Evolutionary conservation across 805 yeast species (phyloP), one percentile per base, ranked within the genome.

Genomic region (Nakazawaea pomicola): DNA sequence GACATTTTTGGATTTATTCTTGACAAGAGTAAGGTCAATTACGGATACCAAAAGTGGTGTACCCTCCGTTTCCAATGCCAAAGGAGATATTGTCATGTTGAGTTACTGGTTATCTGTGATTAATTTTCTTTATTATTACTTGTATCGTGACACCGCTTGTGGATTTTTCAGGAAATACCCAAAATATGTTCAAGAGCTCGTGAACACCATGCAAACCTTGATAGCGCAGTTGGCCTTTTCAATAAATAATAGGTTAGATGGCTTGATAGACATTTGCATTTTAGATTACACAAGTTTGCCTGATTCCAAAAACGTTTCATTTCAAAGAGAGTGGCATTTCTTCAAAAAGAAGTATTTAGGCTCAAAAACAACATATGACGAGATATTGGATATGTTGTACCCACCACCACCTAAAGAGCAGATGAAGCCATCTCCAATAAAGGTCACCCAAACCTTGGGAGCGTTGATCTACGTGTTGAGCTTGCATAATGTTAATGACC

Each of bases 51-150:
- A 72, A 47, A 71, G 83, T 14, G 86, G 85, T 1, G 76, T 74
- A 9, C 70, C 72, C 46, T 65, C 70, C 31, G 62, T 66, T 64
- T 54, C 49, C 32, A 59, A 60, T 46, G 54, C 57, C 36, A 56
- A 54, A 25, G 83, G 80, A 24, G 91, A 84, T 54, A 80, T 83
- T 41, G 84, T 84, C 14, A 55, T 72, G 30, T 71, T 82, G 46
- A 82, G 95, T 38, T 91, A 88, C 57, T 93, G 98, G 98, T 72
- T 93, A 28, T 80, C 95, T 4, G 82, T 84, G 19, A 57, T 84
- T 33, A 84, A 85, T 45, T 80, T 85, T 49, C 62, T 91, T 38
- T 80, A 83, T 53, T 91, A 83, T 58, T 91, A 87, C 59, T 55
- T 91, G 25, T 65, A 76, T 32, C 78, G 84, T 46, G 93, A 83